These are phyloP conservation scores for Phytophthora crassamura DNA, from an alignment of 352 stramenopile genomes.

Conservation along the genomic window DNA sequence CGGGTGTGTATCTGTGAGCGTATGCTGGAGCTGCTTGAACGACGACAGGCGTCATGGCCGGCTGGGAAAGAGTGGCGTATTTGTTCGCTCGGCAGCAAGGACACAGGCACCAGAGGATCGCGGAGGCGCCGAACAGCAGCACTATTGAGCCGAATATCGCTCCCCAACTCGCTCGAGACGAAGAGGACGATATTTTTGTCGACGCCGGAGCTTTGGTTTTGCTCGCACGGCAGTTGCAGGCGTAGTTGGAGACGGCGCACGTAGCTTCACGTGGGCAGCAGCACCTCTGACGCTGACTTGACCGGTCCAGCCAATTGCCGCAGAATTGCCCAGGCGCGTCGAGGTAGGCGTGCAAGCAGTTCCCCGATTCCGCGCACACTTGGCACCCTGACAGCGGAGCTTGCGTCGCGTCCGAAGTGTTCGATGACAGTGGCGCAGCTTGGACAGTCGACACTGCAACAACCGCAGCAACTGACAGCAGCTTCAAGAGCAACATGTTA, in stretches of 20 bases:
- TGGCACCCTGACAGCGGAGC: slow-evolving; percentile 36
- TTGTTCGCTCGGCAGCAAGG: slow-evolving; percentile 30
- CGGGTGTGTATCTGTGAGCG: slow-evolving; percentile 13
- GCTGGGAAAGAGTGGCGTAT: slow-evolving; percentile 21
- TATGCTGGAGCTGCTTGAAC: slow-evolving; percentile 24
- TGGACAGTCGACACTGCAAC: slow-evolving; percentile 3
- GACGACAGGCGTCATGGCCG: slow-evolving; percentile 26
- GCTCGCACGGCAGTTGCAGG: slow-evolving; percentile 31
- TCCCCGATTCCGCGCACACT: slow-evolving; percentile 23
- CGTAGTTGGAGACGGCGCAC: slow-evolving; percentile 39
- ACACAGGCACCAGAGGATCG: slow-evolving; percentile 37
- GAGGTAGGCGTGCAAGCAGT: slow-evolving; percentile 41
- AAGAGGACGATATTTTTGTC: background rate
- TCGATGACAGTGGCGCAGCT: slow-evolving; percentile 10
- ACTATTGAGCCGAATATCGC: slow-evolving; percentile 19
- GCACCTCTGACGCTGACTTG: slow-evolving; percentile 36
- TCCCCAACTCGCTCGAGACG: slow-evolving; percentile 14
- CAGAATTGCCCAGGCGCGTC: slow-evolving; percentile 35
- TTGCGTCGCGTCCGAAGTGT: slow-evolving; percentile 19
- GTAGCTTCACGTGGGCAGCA: slow-evolving; percentile 38
- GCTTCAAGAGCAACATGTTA: slow-evolving; percentile 10
- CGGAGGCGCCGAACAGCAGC: slow-evolving; percentile 16
- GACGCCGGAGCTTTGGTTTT: slow-evolving; percentile 21
- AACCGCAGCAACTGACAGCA: slow-evolving; percentile 25
- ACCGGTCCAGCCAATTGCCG: slow-evolving; percentile 38